Percentiles rank a stretch among this genome's conserved stretches.
phyloP scores from a whole-genome alignment of 257 asterid genomes.

The Galeopsis tetrahit region DNA sequence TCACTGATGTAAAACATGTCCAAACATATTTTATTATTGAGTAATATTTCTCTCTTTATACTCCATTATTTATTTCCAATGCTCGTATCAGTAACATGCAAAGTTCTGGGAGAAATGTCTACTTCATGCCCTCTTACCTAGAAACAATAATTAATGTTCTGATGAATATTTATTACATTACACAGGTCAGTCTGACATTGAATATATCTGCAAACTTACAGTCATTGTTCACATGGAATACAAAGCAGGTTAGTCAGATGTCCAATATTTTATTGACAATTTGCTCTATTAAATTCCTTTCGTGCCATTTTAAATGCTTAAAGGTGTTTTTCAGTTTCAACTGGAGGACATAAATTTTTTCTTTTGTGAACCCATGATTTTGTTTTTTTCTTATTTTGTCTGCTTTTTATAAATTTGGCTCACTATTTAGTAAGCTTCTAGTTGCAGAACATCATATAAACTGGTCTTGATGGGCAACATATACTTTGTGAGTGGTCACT shows the following conservation, averaged over 20 bases:
- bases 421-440: neutral
- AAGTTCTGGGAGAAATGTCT: conserved; percentile 3
- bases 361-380: neutral
- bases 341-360: neutral
- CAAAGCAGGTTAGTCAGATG: conserved; percentile 57
- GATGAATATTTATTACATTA: conserved; percentile 9
- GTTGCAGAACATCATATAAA: neutral
- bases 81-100: neutral
- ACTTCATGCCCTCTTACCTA: neutral
- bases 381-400: neutral
- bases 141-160: conserved; percentile 9
- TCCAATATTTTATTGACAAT: neutral
- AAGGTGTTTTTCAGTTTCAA: neutral
- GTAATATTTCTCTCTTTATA: neutral
- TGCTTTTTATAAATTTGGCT: neutral
- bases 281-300: neutral
- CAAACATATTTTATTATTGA: neutral
- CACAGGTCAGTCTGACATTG: conserved; percentile 70
- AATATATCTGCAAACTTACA: conserved; percentile 60
- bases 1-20: neutral
- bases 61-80: neutral
- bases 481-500: neutral
- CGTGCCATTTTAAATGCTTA: neutral
- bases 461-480: neutral
- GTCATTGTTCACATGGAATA: conserved; percentile 69